Conservation (phyloP, 495 filamentous ascomycete genomes). For the Penicillium coffeae region DNA sequence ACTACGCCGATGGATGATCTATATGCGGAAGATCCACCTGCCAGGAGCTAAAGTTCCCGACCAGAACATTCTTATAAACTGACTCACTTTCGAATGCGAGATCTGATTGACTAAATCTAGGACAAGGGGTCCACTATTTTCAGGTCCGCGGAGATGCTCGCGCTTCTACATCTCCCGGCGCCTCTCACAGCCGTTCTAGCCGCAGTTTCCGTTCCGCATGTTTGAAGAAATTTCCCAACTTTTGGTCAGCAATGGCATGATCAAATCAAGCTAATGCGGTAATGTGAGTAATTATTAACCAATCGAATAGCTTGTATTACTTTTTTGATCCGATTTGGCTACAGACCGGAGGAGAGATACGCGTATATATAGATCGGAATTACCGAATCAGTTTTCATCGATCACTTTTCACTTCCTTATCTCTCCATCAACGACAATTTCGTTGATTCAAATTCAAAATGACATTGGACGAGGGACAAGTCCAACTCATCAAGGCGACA, state of each 20-base stretch:
- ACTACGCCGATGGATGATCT: background rate
- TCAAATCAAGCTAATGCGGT: background rate
- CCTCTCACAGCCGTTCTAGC: slow-evolving; percentile 1
- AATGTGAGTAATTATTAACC: background rate
- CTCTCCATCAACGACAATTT: background rate
- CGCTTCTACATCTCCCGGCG: background rate
- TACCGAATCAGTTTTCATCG: no score
- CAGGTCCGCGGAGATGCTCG: slow-evolving; percentile 22
- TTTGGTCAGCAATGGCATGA: background rate
- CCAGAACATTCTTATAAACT: background rate
- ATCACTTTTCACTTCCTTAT: background rate
- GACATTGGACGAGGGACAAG: slow-evolving; percentile 27
- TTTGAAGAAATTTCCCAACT: slow-evolving; percentile 7
- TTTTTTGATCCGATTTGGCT: no score
- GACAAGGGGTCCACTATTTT: background rate
- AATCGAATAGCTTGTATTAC: background rate
- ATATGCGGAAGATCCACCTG: background rate
- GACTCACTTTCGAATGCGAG: background rate
- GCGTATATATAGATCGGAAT: no score
- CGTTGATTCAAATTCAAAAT: slow-evolving; percentile 14
- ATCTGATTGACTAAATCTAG: background rate
- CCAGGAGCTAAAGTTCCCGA: background rate
- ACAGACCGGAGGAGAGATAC: no score
- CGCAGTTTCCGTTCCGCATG: slow-evolving; percentile 4
- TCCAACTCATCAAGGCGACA: slow-evolving; percentile 41